phyloP scores from a whole-genome alignment of 2,329 filamentous ascomycete species.

The Pseudocercospora ulei region DNA sequence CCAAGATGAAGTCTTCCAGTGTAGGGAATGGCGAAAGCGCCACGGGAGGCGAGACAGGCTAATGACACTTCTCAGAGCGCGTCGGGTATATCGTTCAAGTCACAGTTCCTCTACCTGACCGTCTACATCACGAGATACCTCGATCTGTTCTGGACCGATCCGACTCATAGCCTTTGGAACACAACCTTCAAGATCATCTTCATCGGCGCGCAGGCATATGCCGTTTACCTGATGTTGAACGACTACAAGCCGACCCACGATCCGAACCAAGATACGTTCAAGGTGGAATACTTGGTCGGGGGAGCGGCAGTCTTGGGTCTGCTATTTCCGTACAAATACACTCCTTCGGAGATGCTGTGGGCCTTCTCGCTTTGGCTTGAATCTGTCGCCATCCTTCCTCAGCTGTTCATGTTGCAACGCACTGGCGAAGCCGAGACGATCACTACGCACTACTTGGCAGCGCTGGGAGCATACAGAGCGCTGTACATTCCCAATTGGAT shows the following conservation, averaged over 20 bases:
- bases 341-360: conserved; percentile 75
- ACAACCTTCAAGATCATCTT: conserved; percentile 93
- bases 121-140: conserved; percentile 93
- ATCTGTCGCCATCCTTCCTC: conserved; percentile 88
- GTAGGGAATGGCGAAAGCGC: conserved; percentile 45
- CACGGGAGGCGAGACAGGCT: conserved; percentile 1
- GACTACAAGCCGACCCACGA: conserved; percentile 97
- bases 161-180: conserved; percentile 62
- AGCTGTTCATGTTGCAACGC: conserved; percentile 95
- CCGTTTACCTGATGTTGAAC: conserved; percentile 94
- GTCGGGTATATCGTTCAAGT: conserved; percentile 97
- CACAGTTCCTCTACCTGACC: conserved; percentile 84
- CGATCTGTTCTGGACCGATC: conserved; percentile 75
- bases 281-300: conserved; percentile 83
- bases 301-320: conserved; percentile 69
- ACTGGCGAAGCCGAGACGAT: conserved; percentile 99
- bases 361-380: conserved; percentile 98
- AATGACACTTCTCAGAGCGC: conserved; percentile 59
- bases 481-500: conserved; percentile 99
- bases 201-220: conserved; percentile 81
- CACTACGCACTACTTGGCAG: conserved; percentile 94
- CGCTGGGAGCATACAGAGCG: conserved; percentile 79
- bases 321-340: conserved; percentile 78
- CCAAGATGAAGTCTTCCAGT: conserved; percentile 86
- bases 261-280: conserved; percentile 93